These are phyloP conservation scores for Teratosphaeriaceae sp. DNA, from an alignment of 2,329 filamentous ascomycete species.

Conservation along the genomic window DNA sequence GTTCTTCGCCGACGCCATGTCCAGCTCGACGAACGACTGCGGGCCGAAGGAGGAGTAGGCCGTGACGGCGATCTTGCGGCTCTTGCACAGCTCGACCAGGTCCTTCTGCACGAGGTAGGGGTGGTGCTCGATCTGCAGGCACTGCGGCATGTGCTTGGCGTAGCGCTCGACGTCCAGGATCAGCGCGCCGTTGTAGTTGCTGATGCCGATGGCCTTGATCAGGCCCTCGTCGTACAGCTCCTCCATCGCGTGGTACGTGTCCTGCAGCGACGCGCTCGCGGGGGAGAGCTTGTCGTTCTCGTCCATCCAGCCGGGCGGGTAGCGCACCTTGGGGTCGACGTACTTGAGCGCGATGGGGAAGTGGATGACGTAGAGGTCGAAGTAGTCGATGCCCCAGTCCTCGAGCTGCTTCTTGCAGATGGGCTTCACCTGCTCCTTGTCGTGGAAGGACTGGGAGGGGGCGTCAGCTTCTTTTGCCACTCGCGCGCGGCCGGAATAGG, in stretches of 20 bases:
- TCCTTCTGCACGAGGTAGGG: slow-evolving; percentile 74
- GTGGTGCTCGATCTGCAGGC: slow-evolving; percentile 86
- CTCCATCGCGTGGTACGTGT: slow-evolving; percentile 82
- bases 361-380: slow-evolving; percentile 77
- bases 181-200: slow-evolving; percentile 74
- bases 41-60: slow-evolving; percentile 83
- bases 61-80: slow-evolving; percentile 66
- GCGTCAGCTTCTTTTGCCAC: too few species aligned
- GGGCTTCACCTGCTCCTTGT: slow-evolving; percentile 66
- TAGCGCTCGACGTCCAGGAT: slow-evolving; percentile 75
- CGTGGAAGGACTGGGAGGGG: slow-evolving; percentile 65
- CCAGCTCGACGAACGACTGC: slow-evolving; percentile 69
- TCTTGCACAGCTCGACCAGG: slow-evolving; percentile 62
- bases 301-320: slow-evolving; percentile 69
- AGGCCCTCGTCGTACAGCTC: slow-evolving; percentile 61
- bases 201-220: slow-evolving; percentile 68
- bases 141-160: slow-evolving; percentile 65
- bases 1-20: slow-evolving; percentile 60
- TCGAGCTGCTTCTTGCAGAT: slow-evolving; percentile 70
- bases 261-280: slow-evolving; percentile 65
- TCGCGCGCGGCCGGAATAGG: too few species aligned
- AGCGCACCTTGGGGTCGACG: slow-evolving; percentile 70
- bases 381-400: slow-evolving; percentile 82
- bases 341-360: slow-evolving; percentile 84
- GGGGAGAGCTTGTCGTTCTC: slow-evolving; percentile 57